Evolutionary conservation across 805 yeast genomes (phyloP).

Genomic region (Pachysolen tannophilus): DNA sequence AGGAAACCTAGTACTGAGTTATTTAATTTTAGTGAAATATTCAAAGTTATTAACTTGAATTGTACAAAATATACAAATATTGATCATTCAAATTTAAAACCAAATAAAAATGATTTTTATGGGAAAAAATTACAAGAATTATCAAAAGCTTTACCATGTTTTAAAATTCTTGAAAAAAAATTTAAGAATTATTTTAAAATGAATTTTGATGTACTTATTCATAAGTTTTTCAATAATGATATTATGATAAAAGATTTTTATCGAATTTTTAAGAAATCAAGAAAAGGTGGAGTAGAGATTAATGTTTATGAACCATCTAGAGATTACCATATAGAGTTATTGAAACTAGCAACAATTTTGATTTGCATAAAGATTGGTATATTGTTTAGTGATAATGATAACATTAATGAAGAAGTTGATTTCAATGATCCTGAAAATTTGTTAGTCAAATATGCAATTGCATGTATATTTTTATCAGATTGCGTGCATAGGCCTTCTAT

Average conservation of each 20-base stretch:
- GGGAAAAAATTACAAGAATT: conserved; percentile 4
- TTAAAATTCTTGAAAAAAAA: conserved; percentile 3
- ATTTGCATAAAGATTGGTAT: conserved; percentile 6
- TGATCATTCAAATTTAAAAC: neutral
- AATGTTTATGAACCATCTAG: conserved; percentile 5
- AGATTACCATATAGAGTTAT: conserved; percentile 3
- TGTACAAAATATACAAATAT: conserved; percentile 2
- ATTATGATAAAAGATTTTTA: conserved; percentile 1
- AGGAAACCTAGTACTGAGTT: conserved; percentile 1
- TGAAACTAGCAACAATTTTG: conserved; percentile 4
- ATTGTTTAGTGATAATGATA: conserved; percentile 1
- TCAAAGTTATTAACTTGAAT: conserved; percentile 1
- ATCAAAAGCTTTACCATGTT: conserved; percentile 2
- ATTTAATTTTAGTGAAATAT: neutral
- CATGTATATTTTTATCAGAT: conserved; percentile 2
- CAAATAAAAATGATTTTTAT: conserved; percentile 4
- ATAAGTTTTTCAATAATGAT: conserved; percentile 1
- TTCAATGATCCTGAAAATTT: conserved; percentile 5
- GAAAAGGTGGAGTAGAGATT: conserved; percentile 8
- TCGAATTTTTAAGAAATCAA: conserved; percentile 6
- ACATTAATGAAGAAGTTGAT: neutral
- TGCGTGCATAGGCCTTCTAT: conserved; percentile 2
- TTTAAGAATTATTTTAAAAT: conserved; percentile 1
- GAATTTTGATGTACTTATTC: neutral
- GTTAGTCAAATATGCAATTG: conserved; percentile 1